Base-by-base conservation (phyloP, 441 rosid species). In the Adansonia grandidieri region DNA sequence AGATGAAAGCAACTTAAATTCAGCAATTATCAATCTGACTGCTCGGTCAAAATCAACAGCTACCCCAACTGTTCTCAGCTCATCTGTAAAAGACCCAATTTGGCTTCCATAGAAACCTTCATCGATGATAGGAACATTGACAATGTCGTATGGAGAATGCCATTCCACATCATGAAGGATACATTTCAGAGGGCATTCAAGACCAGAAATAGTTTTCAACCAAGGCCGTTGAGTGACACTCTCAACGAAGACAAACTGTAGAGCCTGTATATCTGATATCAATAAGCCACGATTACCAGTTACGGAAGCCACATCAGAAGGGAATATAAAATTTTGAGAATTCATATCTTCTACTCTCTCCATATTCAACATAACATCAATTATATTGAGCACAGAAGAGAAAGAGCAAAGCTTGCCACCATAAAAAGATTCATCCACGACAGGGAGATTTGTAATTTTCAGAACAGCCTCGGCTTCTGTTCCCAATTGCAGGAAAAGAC, bases 371-470 rank as follows among this genome's bases (percentile, higher is more conserved):
- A 13, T 47, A 48, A 48, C 42, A 48, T 13, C 44, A 69, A 69
- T 19, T 50, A 69, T 20, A 69, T 11, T 69, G 5, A 69, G 37
- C 48, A 47, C 57, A 20, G n/a, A 17, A 11, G 57, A 69, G 37
- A 10, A 69, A 2, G 57, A 10, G 11, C 42, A 22, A 69, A 51
- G 73, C 57, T 68, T 68, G 37, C 57, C 48, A 45, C 73, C 73
- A 47, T 68, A 68, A 47, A 68, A 68, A 20, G 56, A 68, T 47
- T 68, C 73, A 68, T 68, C 73, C 56, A 47, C 11, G 9, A 13
- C 5, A 68, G 54, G 73, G 15, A 68, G 40, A 68, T 68, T 68
- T 47, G 37, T 68, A 47, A 68, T 45, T 68, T 47, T 13, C 44
- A 48, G 4, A 47, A 69, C 56, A 69, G 73, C 73, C 37, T 69